phyloP scores from a whole-genome alignment of 1,284 basidiomycete species.

The Malassezia obtusa region DNA sequence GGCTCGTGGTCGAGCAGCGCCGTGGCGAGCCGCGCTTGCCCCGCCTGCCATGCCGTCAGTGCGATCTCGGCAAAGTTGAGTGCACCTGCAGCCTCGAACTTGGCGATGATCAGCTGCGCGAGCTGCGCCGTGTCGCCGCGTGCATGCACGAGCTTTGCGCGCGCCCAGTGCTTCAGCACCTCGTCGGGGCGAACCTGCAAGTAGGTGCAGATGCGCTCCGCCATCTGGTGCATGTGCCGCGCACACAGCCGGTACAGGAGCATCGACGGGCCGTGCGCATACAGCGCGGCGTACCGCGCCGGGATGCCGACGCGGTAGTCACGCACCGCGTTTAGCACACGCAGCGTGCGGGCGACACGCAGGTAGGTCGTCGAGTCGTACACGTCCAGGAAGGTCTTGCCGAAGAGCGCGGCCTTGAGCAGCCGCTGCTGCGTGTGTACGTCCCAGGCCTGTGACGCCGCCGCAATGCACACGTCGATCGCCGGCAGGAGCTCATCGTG shows the following conservation, averaged over 20 bases:
- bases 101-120: conserved; percentile 16
- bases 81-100: conserved; percentile 15
- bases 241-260: conserved; percentile 74
- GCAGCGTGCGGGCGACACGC: conserved; percentile 77
- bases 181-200: conserved; percentile 71
- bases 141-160: conserved; percentile 71
- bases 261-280: conserved; percentile 40
- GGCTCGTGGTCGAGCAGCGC: conserved; percentile 86
- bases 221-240: conserved; percentile 79
- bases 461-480: conserved; percentile 84
- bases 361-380: conserved; percentile 85
- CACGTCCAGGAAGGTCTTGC: conserved; percentile 80
- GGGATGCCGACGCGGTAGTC: conserved; percentile 87
- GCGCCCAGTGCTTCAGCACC: conserved; percentile 91
- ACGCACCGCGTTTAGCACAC: conserved; percentile 88
- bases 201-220: conserved; percentile 78
- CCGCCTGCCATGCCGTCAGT: conserved; percentile 82
- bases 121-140: conserved; percentile 57
- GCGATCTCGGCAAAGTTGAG: conserved; percentile 94
- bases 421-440: conserved; percentile 76
- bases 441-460: conserved; percentile 85
- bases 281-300: conserved; percentile 76
- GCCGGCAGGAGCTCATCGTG: conserved; percentile 65
- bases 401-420: conserved; percentile 81
- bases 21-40: conserved; percentile 72